Evolutionary conservation across 345 rosid species (phyloP), one percentile per base, ranked within the genome.

Genomic region (Arabidopsis suecica): DNA sequence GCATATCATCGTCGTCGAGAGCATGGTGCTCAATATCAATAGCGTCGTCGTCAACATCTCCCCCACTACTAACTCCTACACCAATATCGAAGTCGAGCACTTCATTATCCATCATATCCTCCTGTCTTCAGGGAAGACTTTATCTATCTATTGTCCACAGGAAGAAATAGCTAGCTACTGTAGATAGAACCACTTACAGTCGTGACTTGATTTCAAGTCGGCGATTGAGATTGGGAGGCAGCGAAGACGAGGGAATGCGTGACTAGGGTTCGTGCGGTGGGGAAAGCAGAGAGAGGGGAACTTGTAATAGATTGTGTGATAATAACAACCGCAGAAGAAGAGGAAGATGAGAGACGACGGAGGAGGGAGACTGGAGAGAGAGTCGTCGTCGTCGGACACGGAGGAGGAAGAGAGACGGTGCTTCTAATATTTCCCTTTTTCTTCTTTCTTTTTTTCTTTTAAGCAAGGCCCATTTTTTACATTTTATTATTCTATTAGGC

Each of bases 81-180:
- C 78, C 85, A 34, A 82, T 80, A 70, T 80, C 85, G 72, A 83
- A 83, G 58, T 80, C 80, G 14, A 83, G 80, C 53, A 83, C 83
- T 66, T 77, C 85, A 23, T 68, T 61, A 50, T 83, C 83, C 83
- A 83, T 62, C 67, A 59, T 61, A 36, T 58, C 25, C 11, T 32
- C 25, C 22, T 56, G 3, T 58, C 25, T 58, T 34, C 1, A 40
- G 44, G 30, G 55, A 49, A 18, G 54, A 49, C 3, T 9, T 50
- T 4, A 5, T 28, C 1, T 12, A 25, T 25, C 6, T 25, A 0
- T 9, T 22, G 28, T 8, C 48, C 23, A 53, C 49, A 41, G n/a
- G 10, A 69, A 6, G 38, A 69, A 18, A 70, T 23, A 28, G 61
- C 10, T 16, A 16, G 32, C 32, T 28, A 28, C 32, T 28, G 32